Evolutionary conservation across 345 rosid genomes (phyloP).

Genomic region (Acer yangbiense): DNA sequence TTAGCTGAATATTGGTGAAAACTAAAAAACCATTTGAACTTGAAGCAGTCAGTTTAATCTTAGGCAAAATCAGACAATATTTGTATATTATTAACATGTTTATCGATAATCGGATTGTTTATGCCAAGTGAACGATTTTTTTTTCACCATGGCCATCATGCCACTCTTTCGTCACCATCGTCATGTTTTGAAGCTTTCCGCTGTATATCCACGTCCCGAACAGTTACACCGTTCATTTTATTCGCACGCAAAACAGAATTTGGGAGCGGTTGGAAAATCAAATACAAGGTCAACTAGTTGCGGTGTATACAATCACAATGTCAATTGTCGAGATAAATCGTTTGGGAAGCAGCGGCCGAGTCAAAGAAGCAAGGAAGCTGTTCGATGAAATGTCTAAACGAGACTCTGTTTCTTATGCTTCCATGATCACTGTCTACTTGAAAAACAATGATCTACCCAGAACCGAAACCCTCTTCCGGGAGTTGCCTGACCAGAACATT

Average conservation of each 20-base stretch:
- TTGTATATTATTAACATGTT: background rate
- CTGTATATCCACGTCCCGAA: background rate
- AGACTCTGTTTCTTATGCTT: slow-evolving; percentile 46
- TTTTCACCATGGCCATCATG: background rate
- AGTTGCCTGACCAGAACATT: slow-evolving; percentile 36
- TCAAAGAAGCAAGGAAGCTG: slow-evolving; percentile 38
- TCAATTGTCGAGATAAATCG: slow-evolving; percentile 21
- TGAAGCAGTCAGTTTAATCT: background rate
- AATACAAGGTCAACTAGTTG: background rate
- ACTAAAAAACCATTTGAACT: background rate
- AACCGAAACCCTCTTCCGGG: slow-evolving; percentile 36
- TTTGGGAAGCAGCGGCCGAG: slow-evolving; percentile 37
- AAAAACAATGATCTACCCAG: slow-evolving; percentile 31
- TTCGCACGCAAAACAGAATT: slow-evolving; percentile 31
- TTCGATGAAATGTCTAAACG: slow-evolving; percentile 45
- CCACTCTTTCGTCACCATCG: background rate
- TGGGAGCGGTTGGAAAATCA: background rate
- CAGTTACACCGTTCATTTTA: slow-evolving; percentile 24
- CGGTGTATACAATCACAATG: slow-evolving; percentile 33
- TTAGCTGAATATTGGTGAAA: background rate
- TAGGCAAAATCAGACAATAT: background rate
- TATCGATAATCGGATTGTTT: background rate
- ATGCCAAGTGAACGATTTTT: background rate
- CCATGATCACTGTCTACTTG: slow-evolving; percentile 40
- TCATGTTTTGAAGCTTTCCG: slow-evolving; percentile 9